Base-by-base conservation (phyloP, 805 yeast species). In the Schwanniomyces sp. region DNA sequence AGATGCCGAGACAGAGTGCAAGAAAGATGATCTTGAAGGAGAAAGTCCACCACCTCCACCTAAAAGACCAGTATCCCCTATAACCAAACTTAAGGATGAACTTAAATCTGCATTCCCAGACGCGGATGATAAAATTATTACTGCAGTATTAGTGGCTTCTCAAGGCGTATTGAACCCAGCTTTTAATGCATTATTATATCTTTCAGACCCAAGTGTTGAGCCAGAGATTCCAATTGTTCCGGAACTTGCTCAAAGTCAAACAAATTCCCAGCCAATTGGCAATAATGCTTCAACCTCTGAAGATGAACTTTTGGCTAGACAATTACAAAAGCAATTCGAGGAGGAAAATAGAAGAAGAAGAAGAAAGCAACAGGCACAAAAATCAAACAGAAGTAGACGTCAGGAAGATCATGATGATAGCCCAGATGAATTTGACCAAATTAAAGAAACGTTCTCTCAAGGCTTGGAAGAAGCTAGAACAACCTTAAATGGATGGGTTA, bases 71-170 rank as follows among this genome's bases (percentile, higher is more conserved):
- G 64, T 76, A 26, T 78, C 87, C 5, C 86, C 89, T 18, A 70
- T 74, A 34, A 69, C 79, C 26, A 72, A 75, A 55, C 76, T 84
- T 30, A 69, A 76, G 51, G 71, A 77, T 43, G 85, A 88, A 37
- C 74, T 92, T 52, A 75, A 77, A 56, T 96, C 89, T 18, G 97
- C 97, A 0, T 92, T 92, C 64, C 98, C 99, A 1, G 70, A 74
- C 14, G 67, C 83, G 21, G 96, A 90, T 37, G 86, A 79, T 27
- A 80, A 82, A 51, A 80, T 84, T 56, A 75, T 89, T 52, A 81
- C 84, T 46, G 91, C 96, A 26, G 85, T 89, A 1, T 72, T 91
- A 47, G 88, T 94, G 62, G 98, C 98, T 2, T 82, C 96, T 16
- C 81, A 78, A 41, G 96, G 96, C 26, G 74, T 79, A 41, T 63